Evolutionary conservation across 371 early-diverging fungal genomes (phyloP).

Genomic region (Polyrhizophydium stewartii): DNA sequence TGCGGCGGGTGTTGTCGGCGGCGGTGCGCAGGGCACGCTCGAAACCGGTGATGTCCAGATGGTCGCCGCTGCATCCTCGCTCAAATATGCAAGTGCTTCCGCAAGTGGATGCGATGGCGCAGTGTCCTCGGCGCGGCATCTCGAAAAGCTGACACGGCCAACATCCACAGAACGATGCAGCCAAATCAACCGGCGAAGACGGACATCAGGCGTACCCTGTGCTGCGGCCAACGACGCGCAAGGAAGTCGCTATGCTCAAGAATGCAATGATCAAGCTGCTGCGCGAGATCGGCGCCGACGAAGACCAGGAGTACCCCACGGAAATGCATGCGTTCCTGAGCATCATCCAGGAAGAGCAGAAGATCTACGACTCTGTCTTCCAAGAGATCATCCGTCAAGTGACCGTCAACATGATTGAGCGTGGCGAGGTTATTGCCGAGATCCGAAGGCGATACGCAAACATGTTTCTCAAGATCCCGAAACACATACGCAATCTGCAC

Average conservation of each 20-base stretch:
- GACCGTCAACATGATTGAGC: conserved; percentile 52
- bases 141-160: not conserved
- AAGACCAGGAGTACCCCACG: conserved; percentile 41
- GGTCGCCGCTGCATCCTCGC: not conserved
- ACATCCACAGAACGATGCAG: too few species aligned
- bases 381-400: conserved; percentile 49
- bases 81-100: not conserved
- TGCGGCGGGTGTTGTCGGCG: too few species aligned
- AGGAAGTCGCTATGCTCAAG: conserved; percentile 43
- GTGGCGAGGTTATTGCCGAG: conserved; percentile 50
- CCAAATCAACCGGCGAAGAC: not conserved
- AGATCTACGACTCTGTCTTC: conserved; percentile 52
- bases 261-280: conserved; percentile 41
- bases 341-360: conserved; percentile 48
- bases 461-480: conserved; percentile 52
- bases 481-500: conserved; percentile 40
- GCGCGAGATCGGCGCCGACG: conserved; percentile 32
- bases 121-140: not conserved
- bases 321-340: conserved; percentile 48
- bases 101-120: not conserved
- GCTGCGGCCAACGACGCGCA: conserved; percentile 36
- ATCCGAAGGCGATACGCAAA: conserved; percentile 45
- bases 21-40: not conserved
- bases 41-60: not conserved
- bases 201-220: conserved; percentile 5